Evolutionary conservation across 306 rosid genomes (phyloP).

Genomic region (Sesbania bispinosa): DNA sequence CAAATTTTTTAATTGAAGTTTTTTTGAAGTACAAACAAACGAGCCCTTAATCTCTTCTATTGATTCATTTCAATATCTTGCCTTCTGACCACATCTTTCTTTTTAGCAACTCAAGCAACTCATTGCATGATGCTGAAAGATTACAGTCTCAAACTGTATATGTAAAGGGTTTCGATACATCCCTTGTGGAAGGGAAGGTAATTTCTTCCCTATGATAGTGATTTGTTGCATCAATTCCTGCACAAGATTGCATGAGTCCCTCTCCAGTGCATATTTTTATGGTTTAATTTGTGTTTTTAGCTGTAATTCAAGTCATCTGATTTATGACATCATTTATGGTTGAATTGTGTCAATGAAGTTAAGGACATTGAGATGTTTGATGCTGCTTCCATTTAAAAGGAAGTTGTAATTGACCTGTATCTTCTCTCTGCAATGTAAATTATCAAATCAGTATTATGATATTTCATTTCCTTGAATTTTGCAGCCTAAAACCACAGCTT

Average conservation of each 20-base stretch:
- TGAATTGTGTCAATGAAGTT: constrained; percentile 19
- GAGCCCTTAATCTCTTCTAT: background rate
- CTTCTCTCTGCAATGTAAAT: background rate
- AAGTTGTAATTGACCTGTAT: constrained; percentile 31
- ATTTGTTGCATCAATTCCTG: constrained; percentile 1
- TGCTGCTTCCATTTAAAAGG: constrained; percentile 33
- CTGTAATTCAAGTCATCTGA: background rate
- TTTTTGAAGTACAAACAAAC: background rate
- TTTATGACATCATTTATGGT: background rate
- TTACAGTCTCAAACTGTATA: constrained; percentile 34
- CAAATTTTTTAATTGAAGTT: too few species aligned
- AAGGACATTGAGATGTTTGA: constrained; percentile 52
- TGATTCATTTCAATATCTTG: background rate
- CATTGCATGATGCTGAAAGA: constrained; percentile 47
- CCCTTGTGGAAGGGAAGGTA: constrained; percentile 61
- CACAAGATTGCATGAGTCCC: background rate
- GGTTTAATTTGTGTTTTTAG: background rate
- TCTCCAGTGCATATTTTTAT: background rate
- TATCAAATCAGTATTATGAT: background rate
- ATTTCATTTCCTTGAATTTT: constrained; percentile 8
- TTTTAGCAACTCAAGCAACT: constrained; percentile 40
- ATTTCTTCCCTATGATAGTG: background rate
- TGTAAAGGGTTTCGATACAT: constrained; percentile 56
- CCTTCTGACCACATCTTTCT: background rate
- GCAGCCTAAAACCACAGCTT: constrained; percentile 58